Conservation (phyloP, 768 basidiomycete species). For the Xanthoconium stramineum region DNA sequence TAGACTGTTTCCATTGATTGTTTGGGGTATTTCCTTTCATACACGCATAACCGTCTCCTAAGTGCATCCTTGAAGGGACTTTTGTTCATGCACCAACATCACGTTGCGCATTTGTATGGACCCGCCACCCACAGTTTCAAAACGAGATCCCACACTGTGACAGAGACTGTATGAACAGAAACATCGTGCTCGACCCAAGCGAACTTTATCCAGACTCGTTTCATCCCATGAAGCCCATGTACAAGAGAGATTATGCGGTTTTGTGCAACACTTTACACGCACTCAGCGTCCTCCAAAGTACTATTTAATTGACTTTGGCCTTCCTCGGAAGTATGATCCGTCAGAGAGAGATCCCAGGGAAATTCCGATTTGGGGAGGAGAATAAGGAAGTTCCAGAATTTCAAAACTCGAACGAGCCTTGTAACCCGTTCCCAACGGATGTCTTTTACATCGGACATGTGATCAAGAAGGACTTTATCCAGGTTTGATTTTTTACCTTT, state of each 20-base stretch:
- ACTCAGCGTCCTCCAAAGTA: too few relatives aligned
- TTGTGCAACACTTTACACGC: background rate
- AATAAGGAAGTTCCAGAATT: conserved; percentile 19
- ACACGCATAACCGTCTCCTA: background rate
- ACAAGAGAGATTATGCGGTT: background rate
- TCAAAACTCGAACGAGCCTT: conserved; percentile 17
- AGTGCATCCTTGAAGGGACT: conserved; percentile 17
- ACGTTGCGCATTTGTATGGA: conserved; percentile 34
- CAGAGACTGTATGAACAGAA: conserved; percentile 14
- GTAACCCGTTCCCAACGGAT: conserved; percentile 42
- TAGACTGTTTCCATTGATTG: conserved; percentile 28
- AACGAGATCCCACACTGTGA: background rate
- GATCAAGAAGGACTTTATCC: conserved; percentile 29
- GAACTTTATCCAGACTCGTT: conserved; percentile 24
- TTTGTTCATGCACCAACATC: conserved; percentile 34
- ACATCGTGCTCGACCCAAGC: conserved; percentile 17
- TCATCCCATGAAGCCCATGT: conserved; percentile 17
- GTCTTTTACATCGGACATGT: conserved; percentile 41
- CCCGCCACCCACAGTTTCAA: background rate
- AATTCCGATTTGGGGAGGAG: too few relatives aligned
- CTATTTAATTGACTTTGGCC: too few relatives aligned
- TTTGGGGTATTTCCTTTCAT: conserved; percentile 22
- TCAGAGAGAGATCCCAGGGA: too few relatives aligned
- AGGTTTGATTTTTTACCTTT: conserved; percentile 19
- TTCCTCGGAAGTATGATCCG: too few relatives aligned